A percentile compares a stretch with the other conserved stretches of the same genome.
Evolutionary conservation across 805 yeast genomes (phyloP).

Genomic region (Zygotorulaspora florentina): DNA sequence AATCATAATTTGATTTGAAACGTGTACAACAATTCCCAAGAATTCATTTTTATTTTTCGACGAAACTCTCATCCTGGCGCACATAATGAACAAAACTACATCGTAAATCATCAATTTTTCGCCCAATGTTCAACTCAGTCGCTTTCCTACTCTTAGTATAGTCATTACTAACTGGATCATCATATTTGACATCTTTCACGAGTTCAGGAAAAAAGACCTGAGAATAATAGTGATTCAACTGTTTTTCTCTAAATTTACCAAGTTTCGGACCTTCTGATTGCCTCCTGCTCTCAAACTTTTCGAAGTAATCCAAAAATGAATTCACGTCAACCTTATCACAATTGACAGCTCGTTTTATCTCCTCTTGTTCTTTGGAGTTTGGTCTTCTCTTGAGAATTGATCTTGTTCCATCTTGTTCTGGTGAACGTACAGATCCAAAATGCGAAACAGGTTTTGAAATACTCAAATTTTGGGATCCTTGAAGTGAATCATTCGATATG

Average conservation of each 20-base stretch:
- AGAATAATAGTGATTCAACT: slow-evolving; percentile 37
- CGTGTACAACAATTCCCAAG: too few relatives aligned
- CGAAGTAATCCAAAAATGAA: slow-evolving; percentile 36
- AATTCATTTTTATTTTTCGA: not conserved
- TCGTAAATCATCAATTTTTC: slow-evolving; percentile 8
- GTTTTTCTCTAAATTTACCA: slow-evolving; percentile 37
- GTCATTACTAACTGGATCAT: slow-evolving; percentile 11
- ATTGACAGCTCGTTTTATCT: slow-evolving; percentile 35
- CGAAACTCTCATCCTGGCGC: not conserved
- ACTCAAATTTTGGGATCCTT: not conserved
- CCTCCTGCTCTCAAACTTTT: slow-evolving; percentile 36
- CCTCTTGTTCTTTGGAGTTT: slow-evolving; percentile 36
- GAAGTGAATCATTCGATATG: not conserved
- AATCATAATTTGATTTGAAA: not conserved
- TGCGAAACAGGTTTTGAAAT: not conserved
- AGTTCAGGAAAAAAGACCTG: slow-evolving; percentile 18
- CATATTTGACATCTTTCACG: slow-evolving; percentile 6
- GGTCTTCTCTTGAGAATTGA: slow-evolving; percentile 39
- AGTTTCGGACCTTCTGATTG: slow-evolving; percentile 34
- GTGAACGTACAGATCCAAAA: too few relatives aligned
- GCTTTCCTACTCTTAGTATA: slow-evolving; percentile 19
- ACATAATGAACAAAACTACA: slow-evolving; percentile 7
- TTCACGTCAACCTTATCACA: slow-evolving; percentile 39
- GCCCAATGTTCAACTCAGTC: slow-evolving; percentile 20
- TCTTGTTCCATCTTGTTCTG: slow-evolving; percentile 14